phyloP scores from a whole-genome alignment of 2,329 filamentous ascomycete species.

The Ascochyta koolunga region DNA sequence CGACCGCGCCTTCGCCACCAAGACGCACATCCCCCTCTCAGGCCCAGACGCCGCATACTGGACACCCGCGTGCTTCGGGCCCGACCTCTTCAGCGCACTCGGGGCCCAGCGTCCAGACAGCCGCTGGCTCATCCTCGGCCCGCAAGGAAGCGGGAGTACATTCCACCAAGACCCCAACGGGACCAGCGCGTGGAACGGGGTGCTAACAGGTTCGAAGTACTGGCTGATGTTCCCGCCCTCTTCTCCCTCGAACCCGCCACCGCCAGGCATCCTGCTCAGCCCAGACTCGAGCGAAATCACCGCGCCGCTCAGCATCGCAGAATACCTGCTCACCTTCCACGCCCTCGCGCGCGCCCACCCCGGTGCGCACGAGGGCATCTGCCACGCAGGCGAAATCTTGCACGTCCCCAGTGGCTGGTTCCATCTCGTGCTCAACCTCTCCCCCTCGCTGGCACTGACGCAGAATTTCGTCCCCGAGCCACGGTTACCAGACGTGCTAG shows the following conservation, averaged over 20 bases:
- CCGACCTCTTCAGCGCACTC: slow-evolving; percentile 82
- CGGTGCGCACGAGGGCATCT: slow-evolving; percentile 86
- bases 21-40: slow-evolving; percentile 75
- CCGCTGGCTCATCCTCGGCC: slow-evolving; percentile 91
- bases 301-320: slow-evolving; percentile 91
- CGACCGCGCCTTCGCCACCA: slow-evolving; percentile 83
- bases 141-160: slow-evolving; percentile 84
- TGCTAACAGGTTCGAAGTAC: slow-evolving; percentile 88
- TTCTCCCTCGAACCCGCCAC: slow-evolving; percentile 64
- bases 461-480: slow-evolving; percentile 90
- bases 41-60: slow-evolving; percentile 67
- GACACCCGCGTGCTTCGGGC: slow-evolving; percentile 82
- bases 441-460: slow-evolving; percentile 83
- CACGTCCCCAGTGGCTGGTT: slow-evolving; percentile 97
- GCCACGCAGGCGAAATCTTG: slow-evolving; percentile 80
- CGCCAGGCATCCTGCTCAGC: slow-evolving; percentile 89
- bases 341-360: slow-evolving; percentile 75
- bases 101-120: slow-evolving; percentile 81
- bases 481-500: slow-evolving; percentile 75
- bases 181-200: slow-evolving; percentile 91
- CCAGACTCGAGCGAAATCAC: slow-evolving; percentile 92
- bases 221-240: slow-evolving; percentile 98
- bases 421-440: slow-evolving; percentile 91
- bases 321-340: slow-evolving; percentile 93
- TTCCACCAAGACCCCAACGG: slow-evolving; percentile 86